Base-by-base conservation (phyloP, 768 basidiomycete species). In the Sarcomyxa edulis region DNA sequence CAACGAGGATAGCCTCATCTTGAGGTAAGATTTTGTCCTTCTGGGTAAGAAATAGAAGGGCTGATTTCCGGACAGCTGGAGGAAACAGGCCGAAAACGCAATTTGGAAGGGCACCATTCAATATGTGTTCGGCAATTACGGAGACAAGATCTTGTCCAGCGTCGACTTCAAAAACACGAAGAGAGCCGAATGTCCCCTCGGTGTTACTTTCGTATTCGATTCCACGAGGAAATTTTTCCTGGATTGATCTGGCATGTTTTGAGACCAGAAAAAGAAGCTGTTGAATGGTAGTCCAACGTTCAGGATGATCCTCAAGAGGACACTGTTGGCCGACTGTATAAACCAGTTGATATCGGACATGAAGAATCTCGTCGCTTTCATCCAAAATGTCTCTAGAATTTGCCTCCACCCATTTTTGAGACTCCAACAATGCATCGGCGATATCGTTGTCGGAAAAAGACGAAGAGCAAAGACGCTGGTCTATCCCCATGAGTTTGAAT, bases 311-410 rank as follows among this genome's bases (percentile, higher is more conserved):
- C 28, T 74, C 63, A n/a, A 71, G 35, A 1, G 59, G 49, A 12
- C 27, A 43, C 31, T 66, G 66, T 4, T 52, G 25, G 29, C 68
- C 70, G 21, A 64, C 50, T 0, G 72, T 69, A 35, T 74, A 76
- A 4, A 76, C 54, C 8, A 76, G 49, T 41, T 74, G 71, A 45
- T 75, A 73, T 0, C 62, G 57, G 28, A 66, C 62, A 35, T 66
- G 61, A 5, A 76, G 57, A 19, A 74, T 60, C 31, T 76, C 69
- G 44, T 72, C 70, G 37, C 69, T 66, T 47, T 72, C 70, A 39
- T 72, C 70, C 7, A 72, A 44, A 22, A 72, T 50, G 38, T 72
- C 70, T 9, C 68, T 54, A 8, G 59, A 53, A 21, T 42, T 32
- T 2, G 30, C 22, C 22, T 44, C 23, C 3, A 65, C 37, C 61